Percentiles rank a stretch among this genome's conserved stretches.
These are phyloP conservation scores for Galeopsis tetrahit DNA, from an alignment of 257 asterid species.

Conservation along the genomic window DNA sequence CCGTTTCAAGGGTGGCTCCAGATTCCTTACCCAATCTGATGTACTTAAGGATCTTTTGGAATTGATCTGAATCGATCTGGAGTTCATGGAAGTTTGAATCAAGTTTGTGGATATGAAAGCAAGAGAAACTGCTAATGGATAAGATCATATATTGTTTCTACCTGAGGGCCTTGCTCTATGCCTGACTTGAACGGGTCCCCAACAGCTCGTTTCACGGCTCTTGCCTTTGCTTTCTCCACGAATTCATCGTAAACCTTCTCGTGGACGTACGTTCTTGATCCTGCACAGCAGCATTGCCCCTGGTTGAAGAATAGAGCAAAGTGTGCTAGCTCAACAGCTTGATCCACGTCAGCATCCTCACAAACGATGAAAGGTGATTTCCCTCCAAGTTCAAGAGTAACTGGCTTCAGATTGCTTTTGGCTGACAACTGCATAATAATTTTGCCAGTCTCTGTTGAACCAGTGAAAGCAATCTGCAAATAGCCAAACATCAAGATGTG, in stretches of 20 bases:
- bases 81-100: conserved; percentile 21
- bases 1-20: conserved; percentile 92
- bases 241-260: conserved; percentile 89
- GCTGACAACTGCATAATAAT: conserved; percentile 71
- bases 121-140: background rate
- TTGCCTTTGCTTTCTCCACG: conserved; percentile 76
- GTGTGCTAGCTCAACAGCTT: conserved; percentile 91
- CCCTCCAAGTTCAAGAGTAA: conserved; percentile 96
- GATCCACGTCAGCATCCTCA: conserved; percentile 95
- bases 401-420: conserved; percentile 95
- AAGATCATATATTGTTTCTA: conserved; percentile 27
- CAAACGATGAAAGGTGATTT: conserved; percentile 96
- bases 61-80: conserved; percentile 78
- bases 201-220: conserved; percentile 73
- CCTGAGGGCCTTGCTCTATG: conserved; percentile 98
- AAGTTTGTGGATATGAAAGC: conserved; percentile 25
- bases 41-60: conserved; percentile 71
- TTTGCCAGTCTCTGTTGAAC: conserved; percentile 92
- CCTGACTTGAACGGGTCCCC: conserved; percentile 95
- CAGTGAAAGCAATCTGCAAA: conserved; percentile 94
- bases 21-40: conserved; percentile 64
- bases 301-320: conserved; percentile 93
- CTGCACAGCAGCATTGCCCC: conserved; percentile 99
- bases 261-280: conserved; percentile 86
- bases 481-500: conserved; percentile 15